Percentiles rank a stretch among this genome's conserved stretches.
These are phyloP conservation scores for Sarcocystis neurona DNA, from an alignment of 169 alveolate genomes.

Conservation along the genomic window DNA sequence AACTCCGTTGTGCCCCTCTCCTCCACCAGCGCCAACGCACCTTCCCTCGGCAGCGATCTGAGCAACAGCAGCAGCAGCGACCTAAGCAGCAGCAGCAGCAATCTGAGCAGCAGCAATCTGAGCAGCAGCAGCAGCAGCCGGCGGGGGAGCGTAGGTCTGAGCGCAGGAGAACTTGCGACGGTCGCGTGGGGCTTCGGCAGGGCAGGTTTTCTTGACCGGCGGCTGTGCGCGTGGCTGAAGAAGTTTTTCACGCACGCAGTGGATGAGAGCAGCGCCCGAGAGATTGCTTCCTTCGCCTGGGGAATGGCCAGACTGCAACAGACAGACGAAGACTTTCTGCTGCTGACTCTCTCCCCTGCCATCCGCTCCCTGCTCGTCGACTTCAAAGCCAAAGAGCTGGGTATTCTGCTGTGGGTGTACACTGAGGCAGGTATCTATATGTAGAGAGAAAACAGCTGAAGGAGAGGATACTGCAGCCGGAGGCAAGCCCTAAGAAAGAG, in stretches of 20 bases:
- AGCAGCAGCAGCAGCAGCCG: too few relatives aligned
- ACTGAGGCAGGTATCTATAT: constrained; percentile 57
- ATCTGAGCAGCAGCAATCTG: too few relatives aligned
- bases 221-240: constrained; percentile 32
- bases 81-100: too few relatives aligned
- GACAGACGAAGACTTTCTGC: constrained; percentile 29
- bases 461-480: background rate
- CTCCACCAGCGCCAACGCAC: too few relatives aligned
- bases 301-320: constrained; percentile 26
- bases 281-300: constrained; percentile 60
- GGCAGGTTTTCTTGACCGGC: constrained; percentile 28
- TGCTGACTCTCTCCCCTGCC: constrained; percentile 50
- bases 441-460: too few relatives aligned
- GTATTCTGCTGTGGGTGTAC: constrained; percentile 56
- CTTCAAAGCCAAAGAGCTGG: constrained; percentile 41
- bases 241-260: constrained; percentile 37
- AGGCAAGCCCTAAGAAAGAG: background rate
- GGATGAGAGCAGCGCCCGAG: constrained; percentile 41
- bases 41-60: too few relatives aligned
- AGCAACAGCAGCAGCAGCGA: too few relatives aligned
- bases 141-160: too few relatives aligned
- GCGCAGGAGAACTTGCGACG: constrained; percentile 51
- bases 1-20: too few relatives aligned
- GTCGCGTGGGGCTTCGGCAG: constrained; percentile 64
- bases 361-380: constrained; percentile 50